These are phyloP conservation scores for Podila verticillata DNA, from an alignment of 192 early-diverging fungal genomes.

Conservation along the genomic window DNA sequence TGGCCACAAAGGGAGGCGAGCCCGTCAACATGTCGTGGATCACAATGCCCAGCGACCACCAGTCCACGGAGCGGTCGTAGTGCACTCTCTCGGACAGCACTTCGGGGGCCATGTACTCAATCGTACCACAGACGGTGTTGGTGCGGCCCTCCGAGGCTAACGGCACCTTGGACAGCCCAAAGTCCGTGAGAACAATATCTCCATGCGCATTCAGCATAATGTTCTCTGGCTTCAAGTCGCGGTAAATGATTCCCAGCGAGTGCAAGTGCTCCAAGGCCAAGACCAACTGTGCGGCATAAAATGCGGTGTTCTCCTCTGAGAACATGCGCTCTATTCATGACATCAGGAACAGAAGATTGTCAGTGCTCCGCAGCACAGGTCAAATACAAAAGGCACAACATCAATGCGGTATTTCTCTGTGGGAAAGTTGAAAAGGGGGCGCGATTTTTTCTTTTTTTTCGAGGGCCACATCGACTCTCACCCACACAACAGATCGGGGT, in stretches of 20 bases:
- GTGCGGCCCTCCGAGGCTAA: conserved; percentile 60
- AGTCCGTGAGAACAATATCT: conserved; percentile 91
- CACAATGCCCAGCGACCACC: conserved; percentile 92
- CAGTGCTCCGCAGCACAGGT: conserved; percentile 14
- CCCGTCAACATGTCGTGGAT: conserved; percentile 94
- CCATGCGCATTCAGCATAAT: conserved; percentile 78
- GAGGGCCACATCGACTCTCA: too few species aligned
- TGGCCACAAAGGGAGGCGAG: conserved; percentile 80
- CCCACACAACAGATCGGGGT: too few species aligned
- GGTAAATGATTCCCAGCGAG: conserved; percentile 87
- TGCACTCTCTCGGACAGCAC: conserved; percentile 64
- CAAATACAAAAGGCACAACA: not conserved
- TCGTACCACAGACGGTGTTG: conserved; percentile 78
- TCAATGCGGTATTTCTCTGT: not conserved
- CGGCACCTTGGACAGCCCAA: conserved; percentile 90
- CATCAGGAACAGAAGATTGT: conserved; percentile 1
- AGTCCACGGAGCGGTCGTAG: conserved; percentile 86
- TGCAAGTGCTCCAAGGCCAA: conserved; percentile 91
- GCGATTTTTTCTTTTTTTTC: too few species aligned
- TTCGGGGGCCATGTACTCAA: conserved; percentile 84
- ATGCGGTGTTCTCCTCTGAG: conserved; percentile 84
- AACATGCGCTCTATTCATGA: conserved; percentile 63
- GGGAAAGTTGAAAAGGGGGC: too few species aligned
- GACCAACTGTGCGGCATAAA: conserved; percentile 90
- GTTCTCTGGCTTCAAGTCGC: conserved; percentile 84